A percentile compares a stretch with the other conserved stretches of the same genome.
Evolutionary conservation across 129 eudicot species (phyloP).

Genomic region (Daucus carota): DH1_v3.0 NC_030381.2:43347001-43347500

Average conservation of each 20-base stretch:
- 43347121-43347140: not conserved
- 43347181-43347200: not conserved
- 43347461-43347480: not conserved
- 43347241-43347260: not conserved
- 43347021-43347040: not conserved
- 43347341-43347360: not conserved
- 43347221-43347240: not conserved
- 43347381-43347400: slow-evolving; percentile 24
- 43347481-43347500: not conserved
- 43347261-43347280: not conserved
- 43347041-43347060: not conserved
- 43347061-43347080: not conserved
- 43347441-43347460: slow-evolving; percentile 52
- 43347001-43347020: not conserved
- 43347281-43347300: not conserved
- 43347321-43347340: not conserved
- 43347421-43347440: slow-evolving; percentile 34
- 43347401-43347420: slow-evolving; percentile 27
- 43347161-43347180: not conserved
- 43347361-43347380: slow-evolving; percentile 21
- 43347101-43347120: not conserved
- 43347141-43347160: not conserved
- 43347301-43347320: not conserved
- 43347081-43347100: not conserved
- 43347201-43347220: not conserved